phyloP scores from a whole-genome alignment of 805 yeast genomes.

The Ogataea paraovalis region DNA sequence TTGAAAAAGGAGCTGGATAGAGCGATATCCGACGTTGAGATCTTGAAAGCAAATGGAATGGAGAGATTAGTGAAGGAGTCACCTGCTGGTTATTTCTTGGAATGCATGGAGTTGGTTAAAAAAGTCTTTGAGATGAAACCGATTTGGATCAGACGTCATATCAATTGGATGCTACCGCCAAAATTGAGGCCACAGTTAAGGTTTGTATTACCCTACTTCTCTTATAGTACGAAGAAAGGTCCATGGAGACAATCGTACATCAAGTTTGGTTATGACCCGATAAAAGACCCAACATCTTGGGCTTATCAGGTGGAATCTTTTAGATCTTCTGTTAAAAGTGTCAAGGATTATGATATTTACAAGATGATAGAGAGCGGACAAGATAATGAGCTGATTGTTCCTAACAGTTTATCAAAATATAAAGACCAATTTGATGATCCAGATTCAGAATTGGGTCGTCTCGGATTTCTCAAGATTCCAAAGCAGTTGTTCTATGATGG shows the following conservation, averaged over 20 bases:
- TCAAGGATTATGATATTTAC: constrained; percentile 22
- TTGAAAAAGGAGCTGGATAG: constrained; percentile 42
- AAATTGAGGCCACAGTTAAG: constrained; percentile 46
- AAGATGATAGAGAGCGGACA: constrained; percentile 22
- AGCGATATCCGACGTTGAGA: constrained; percentile 31
- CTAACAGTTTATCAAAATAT: constrained; percentile 20
- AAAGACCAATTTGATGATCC: constrained; percentile 20
- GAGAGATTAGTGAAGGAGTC: constrained; percentile 25
- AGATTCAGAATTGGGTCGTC: constrained; percentile 17
- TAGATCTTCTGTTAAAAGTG: constrained; percentile 37
- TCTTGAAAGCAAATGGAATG: constrained; percentile 23
- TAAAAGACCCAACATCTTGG: constrained; percentile 48
- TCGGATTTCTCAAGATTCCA: constrained; percentile 32
- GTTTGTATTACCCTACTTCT: constrained; percentile 78
- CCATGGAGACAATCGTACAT: constrained; percentile 93
- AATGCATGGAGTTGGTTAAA: constrained; percentile 41
- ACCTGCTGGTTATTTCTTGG: constrained; percentile 33
- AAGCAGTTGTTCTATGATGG: constrained; percentile 68
- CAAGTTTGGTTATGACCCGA: constrained; percentile 75
- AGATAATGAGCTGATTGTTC: constrained; percentile 23
- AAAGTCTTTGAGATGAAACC: constrained; percentile 67
- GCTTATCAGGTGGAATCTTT: constrained; percentile 84
- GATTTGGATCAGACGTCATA: constrained; percentile 78
- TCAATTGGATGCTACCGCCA: constrained; percentile 52
- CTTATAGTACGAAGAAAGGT: constrained; percentile 80